A percentile compares a stretch with the other conserved stretches of the same genome.
These are phyloP conservation scores for Proteromonas lacertae DNA, from an alignment of 352 stramenopile species.

Conservation along the genomic window DNA sequence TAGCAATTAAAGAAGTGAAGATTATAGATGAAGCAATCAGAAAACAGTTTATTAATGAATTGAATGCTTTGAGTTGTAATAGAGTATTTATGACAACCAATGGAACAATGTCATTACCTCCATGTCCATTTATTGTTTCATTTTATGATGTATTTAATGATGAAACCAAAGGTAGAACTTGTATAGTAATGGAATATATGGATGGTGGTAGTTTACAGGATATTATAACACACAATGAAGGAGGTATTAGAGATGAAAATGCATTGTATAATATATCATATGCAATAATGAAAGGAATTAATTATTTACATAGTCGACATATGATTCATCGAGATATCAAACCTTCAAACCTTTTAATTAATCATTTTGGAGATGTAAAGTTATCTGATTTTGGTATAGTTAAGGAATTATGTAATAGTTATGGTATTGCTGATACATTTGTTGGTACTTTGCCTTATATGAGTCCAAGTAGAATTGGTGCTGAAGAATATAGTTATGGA, in stretches of 20 bases:
- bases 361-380: slow-evolving; percentile 20
- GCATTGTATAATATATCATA: slow-evolving; percentile 29
- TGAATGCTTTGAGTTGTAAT: too few species aligned
- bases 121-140: slow-evolving; percentile 21
- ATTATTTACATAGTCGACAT: slow-evolving; percentile 36
- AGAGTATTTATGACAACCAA: too few species aligned
- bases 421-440: slow-evolving; percentile 59
- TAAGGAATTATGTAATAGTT: slow-evolving; percentile 29
- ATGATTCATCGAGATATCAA: slow-evolving; percentile 57
- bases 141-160: slow-evolving; percentile 50
- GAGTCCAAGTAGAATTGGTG: slow-evolving; percentile 48
- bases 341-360: slow-evolving; percentile 10
- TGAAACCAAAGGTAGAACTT: slow-evolving; percentile 24
- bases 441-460: slow-evolving; percentile 76
- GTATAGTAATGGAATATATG: slow-evolving; percentile 63
- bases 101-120: slow-evolving; percentile 12
- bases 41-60: slow-evolving; percentile 12
- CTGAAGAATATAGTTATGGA: slow-evolving; percentile 28
- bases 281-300: slow-evolving; percentile 31
- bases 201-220: slow-evolving; percentile 47
- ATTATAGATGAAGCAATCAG: slow-evolving; percentile 13
- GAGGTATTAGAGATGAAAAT: slow-evolving; percentile 30
- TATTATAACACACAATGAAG: slow-evolving; percentile 27
- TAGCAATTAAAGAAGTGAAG: slow-evolving; percentile 15
- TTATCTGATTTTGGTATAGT: slow-evolving; percentile 43